Percentiles rank a stretch among this genome's conserved stretches.
Evolutionary conservation across 1,284 basidiomycete species (phyloP).

Genomic region (Sanghuangporus weigelae): DNA sequence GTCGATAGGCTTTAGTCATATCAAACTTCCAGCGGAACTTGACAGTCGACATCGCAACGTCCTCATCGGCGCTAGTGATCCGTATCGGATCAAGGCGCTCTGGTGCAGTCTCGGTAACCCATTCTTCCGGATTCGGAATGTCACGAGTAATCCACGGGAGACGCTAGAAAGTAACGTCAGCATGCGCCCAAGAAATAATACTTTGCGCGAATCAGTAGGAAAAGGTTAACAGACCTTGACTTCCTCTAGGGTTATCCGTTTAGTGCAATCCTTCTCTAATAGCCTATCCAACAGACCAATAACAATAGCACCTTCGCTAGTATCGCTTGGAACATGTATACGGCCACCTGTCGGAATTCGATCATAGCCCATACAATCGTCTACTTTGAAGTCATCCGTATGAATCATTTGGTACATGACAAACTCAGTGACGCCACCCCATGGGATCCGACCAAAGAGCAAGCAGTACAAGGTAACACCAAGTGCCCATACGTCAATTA

Average conservation of each 20-base stretch:
- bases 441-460: conserved; percentile 82
- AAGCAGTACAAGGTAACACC: conserved; percentile 97
- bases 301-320: conserved; percentile 53
- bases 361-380: conserved; percentile 74
- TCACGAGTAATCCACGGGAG: conserved; percentile 78
- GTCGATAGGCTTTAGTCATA: conserved; percentile 4
- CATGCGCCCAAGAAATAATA: neutral
- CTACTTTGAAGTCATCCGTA: conserved; percentile 70
- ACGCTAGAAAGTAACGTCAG: conserved; percentile 33
- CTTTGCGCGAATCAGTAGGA: neutral
- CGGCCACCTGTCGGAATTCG: conserved; percentile 38
- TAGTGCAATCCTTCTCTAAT: conserved; percentile 78
- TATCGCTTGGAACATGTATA: conserved; percentile 25
- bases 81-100: conserved; percentile 52
- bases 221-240: conserved; percentile 65
- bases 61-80: conserved; percentile 80
- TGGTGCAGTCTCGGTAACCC: conserved; percentile 76
- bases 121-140: conserved; percentile 65
- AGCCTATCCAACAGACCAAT: conserved; percentile 72
- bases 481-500: conserved; percentile 98
- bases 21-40: conserved; percentile 42
- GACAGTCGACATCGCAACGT: conserved; percentile 63
- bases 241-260: conserved; percentile 78
- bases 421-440: conserved; percentile 67
- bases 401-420: conserved; percentile 84